Evolutionary conservation across 495 filamentous ascomycete genomes (phyloP).

Genomic region (Neurospora africana): DNA sequence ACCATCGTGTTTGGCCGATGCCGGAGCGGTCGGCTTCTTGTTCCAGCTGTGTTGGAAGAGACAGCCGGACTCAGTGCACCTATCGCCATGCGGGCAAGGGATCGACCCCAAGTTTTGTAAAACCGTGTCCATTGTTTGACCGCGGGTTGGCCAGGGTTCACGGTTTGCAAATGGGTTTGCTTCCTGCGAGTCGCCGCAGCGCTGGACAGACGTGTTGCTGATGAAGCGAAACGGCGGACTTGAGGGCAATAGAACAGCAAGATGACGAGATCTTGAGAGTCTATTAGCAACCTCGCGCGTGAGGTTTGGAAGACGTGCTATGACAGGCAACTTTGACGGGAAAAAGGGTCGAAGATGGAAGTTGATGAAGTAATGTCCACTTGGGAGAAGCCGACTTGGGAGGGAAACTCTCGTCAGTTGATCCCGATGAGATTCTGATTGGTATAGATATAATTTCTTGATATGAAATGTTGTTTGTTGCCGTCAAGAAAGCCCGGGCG

Average conservation of each 20-base stretch:
- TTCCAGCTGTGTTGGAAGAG: constrained; percentile 31
- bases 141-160: constrained; percentile 4
- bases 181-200: not conserved
- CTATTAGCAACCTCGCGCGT: not conserved
- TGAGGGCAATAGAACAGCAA: not conserved
- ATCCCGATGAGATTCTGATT: not conserved
- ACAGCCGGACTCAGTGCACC: constrained; percentile 30
- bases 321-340: not conserved
- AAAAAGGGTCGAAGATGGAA: not conserved
- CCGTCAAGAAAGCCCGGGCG: not conserved
- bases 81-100: constrained; percentile 50
- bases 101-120: constrained; percentile 55
- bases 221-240: not conserved
- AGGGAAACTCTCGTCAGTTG: not conserved
- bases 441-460: not conserved
- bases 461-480: not conserved
- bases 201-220: not conserved
- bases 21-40: constrained; percentile 8
- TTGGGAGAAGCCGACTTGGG: not conserved
- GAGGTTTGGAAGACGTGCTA: not conserved
- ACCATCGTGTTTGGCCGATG: not conserved
- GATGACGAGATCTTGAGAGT: not conserved
- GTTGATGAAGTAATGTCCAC: not conserved
- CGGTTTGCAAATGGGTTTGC: not conserved
- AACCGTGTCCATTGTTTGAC: constrained; percentile 51